These are phyloP conservation scores for Tagetes erecta DNA, from an alignment of 129 eudicot species.

Conservation along the genomic window DNA sequence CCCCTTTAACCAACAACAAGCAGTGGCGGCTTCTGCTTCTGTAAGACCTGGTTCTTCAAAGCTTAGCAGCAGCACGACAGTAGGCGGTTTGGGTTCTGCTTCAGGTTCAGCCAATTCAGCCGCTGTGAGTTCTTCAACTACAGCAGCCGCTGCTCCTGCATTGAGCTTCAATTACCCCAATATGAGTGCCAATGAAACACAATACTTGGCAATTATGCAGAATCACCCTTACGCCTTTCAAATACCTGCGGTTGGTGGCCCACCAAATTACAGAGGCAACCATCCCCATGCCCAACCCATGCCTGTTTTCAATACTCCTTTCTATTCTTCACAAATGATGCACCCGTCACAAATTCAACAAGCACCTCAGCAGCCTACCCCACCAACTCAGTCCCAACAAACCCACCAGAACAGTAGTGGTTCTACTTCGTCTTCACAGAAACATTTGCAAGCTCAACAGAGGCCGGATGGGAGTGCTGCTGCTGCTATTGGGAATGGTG, in stretches of 20 bases:
- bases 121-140: conserved; percentile 39
- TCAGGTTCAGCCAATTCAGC: conserved; percentile 43
- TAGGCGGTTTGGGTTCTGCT: conserved; percentile 39
- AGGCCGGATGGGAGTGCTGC: conserved; percentile 59
- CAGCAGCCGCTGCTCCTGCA: conserved; percentile 44
- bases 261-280: conserved; percentile 68
- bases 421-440: conserved; percentile 69
- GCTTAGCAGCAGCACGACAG: conserved; percentile 34
- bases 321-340: conserved; percentile 79
- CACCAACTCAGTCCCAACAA: conserved; percentile 49
- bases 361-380: conserved; percentile 41
- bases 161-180: conserved; percentile 84
- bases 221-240: conserved; percentile 76
- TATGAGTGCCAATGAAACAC: conserved; percentile 73
- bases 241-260: conserved; percentile 75
- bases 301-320: conserved; percentile 80
- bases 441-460: conserved; percentile 77
- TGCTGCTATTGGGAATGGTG: conserved; percentile 39
- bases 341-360: conserved; percentile 85
- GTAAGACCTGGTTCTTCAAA: conserved; percentile 57
- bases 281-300: conserved; percentile 63
- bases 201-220: conserved; percentile 76
- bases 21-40: conserved; percentile 67
- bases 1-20: conserved; percentile 90
- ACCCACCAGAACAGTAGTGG: conserved; percentile 64